Evolutionary conservation across 169 alveolate species (phyloP), one percentile per base, ranked within the genome.

Genomic region (Cardiosporidium cionae): DNA sequence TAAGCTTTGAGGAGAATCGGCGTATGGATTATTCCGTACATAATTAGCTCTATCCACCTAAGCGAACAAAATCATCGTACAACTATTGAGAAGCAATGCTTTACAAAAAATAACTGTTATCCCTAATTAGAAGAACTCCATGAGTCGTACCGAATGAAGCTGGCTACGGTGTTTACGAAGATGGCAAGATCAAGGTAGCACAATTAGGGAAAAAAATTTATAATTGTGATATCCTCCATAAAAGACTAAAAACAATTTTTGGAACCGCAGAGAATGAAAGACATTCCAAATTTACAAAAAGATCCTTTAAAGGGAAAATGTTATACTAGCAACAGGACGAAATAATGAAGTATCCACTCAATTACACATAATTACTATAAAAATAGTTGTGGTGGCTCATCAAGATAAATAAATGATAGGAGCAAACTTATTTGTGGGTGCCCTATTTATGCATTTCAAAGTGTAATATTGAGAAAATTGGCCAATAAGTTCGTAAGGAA

Each of bases 1-100:
- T 22, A 76, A 52, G 9, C 78, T 65, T 75, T 76, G 83, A 3
- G 83, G 83, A 9, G 65, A 28, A 58, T 76, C 83, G 23, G 16
- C 2, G 67, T 76, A 76, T 35, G 83, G 78, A 36, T 25, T 25
- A 7, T 2, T 7, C n/a, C 23, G 29, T 7, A 52, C 31, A 53
- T 52, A 76, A 32, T 68, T 7, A 22, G 71, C 75, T 16, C 83
- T 68, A 33, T 76, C 83, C 23, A 76, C 77, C 82, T 76, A 65
- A 16, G 16, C n/a, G 58, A 16, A n/a, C n/a, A n/a, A n/a, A n/a
- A n/a, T n/a, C n/a, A n/a, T n/a, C n/a, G n/a, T n/a, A n/a, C n/a
- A n/a, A n/a, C n/a, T n/a, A n/a, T n/a, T n/a, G n/a, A n/a, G n/a
- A n/a, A n/a, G n/a, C n/a, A n/a, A n/a, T n/a, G n/a, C n/a, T n/a